Evolutionary conservation across 1,139 yeast genomes (phyloP), one percentile per base, ranked within the genome.

Genomic region (Pichia sp.): DNA sequence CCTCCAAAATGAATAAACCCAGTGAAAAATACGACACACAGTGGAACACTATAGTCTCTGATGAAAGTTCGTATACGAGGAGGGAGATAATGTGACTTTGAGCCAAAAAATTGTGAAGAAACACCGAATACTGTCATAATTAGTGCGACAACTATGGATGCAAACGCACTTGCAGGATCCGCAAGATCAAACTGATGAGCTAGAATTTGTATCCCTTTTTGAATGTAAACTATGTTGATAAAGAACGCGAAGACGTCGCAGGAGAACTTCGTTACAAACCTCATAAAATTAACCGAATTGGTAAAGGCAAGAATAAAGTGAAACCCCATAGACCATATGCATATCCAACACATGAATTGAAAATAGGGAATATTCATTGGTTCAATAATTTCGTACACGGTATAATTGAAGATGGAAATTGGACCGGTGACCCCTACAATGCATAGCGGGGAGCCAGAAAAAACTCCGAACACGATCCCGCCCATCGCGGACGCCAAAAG

Each of bases 381-480:
- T 45, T 75, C 75, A 36, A 93, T 81, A 48, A 93, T 79, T 57
- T 89, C 90, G 68, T 87, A 93, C 1, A 93, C 93, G 0, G 98
- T 92, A 64, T 90, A 90, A 67, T 90, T 88, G 76, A 93, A 92
- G 56, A 93, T 91, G 2, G 96, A 75, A 14, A 93, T 85, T 0
- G 98, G 98, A 53, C 98, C 96, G 0, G 99, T 93, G 4, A 93
- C 98, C 3, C 99, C 99, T n/a, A 93, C 98, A 38, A 93, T 88
- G 65, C 96, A 89, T 41, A 93, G 71, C 0, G 99, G 98, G 63
- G 92, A 97, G 0, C 98, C 98, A 0, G 87, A 78, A 55, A 92
- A 75, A 6, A 87, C 65, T 0, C 98, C 97, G 75, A 93, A 93
- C 2, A 87, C 84, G 6, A 92, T 80, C 0, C 98, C 98, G 0